Evolutionary conservation across 192 early-diverging fungal species (phyloP).

Genomic region (Umbelopsis ramanniana): DNA sequence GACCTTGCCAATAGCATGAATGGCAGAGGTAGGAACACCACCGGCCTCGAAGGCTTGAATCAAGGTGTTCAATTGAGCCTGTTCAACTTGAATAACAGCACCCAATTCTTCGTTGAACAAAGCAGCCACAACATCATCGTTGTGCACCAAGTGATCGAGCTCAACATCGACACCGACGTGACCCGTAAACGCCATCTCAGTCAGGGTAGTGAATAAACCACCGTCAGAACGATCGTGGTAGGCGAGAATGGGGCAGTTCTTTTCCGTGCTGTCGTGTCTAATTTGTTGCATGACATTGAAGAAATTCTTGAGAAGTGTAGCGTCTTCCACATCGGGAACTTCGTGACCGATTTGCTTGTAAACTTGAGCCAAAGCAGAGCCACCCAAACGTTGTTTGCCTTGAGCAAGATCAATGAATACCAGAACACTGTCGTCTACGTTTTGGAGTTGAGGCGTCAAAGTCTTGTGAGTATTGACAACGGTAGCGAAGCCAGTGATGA

Average conservation of each 20-base stretch:
- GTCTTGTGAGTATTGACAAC: constrained; percentile 88
- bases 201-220: constrained; percentile 89
- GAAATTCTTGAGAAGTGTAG: constrained; percentile 71
- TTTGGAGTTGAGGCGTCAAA: constrained; percentile 84
- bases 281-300: constrained; percentile 74
- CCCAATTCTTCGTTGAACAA: constrained; percentile 98
- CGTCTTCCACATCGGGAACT: constrained; percentile 87
- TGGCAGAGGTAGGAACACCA: constrained; percentile 58
- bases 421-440: constrained; percentile 59
- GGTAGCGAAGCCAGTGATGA: constrained; percentile 91
- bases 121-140: constrained; percentile 55
- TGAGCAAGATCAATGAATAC: constrained; percentile 86
- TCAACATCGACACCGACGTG: constrained; percentile 83
- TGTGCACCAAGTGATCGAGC: constrained; percentile 50
- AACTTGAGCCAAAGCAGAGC: constrained; percentile 94
- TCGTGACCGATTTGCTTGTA: constrained; percentile 81
- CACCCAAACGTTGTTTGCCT: constrained; percentile 89
- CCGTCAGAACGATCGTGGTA: constrained; percentile 99
- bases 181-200: constrained; percentile 97
- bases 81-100: constrained; percentile 89
- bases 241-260: constrained; percentile 73
- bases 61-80: constrained; percentile 57
- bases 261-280: constrained; percentile 34
- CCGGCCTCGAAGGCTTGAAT: constrained; percentile 49
- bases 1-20: constrained; percentile 67